Percentiles rank a stretch among this genome's conserved stretches.
phyloP scores from a whole-genome alignment of 148 eudicot species.

The Agrostemma githago region DNA sequence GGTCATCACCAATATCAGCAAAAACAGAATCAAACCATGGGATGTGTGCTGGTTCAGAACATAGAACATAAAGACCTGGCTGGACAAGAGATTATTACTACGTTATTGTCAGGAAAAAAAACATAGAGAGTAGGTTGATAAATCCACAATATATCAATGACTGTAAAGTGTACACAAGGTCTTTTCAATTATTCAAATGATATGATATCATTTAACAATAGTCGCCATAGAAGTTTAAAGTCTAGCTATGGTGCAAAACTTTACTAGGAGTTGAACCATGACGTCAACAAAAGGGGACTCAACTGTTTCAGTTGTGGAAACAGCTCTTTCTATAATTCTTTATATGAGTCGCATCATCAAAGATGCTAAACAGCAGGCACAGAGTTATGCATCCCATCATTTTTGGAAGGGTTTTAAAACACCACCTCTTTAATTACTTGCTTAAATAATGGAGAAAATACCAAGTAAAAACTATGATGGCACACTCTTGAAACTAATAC shows the following conservation, averaged over 20 bases:
- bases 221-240: neutral
- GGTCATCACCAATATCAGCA: constrained; percentile 99
- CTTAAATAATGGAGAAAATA: neutral
- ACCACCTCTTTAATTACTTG: neutral
- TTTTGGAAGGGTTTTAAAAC: neutral
- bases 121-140: neutral
- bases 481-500: neutral
- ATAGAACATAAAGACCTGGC: constrained; percentile 83
- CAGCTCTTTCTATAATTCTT: neutral
- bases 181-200: neutral
- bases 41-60: constrained; percentile 71
- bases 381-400: neutral
- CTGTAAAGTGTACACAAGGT: neutral
- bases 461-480: neutral
- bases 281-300: neutral
- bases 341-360: neutral
- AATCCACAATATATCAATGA: neutral
- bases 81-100: constrained; percentile 20
- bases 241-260: neutral
- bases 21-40: constrained; percentile 93
- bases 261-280: neutral
- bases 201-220: neutral
- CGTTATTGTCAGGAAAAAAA: constrained; percentile 6
- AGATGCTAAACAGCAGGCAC: neutral
- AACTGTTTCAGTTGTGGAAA: neutral